Conservation (phyloP, 345 rosid species). For the Salix dunnii region DNA sequence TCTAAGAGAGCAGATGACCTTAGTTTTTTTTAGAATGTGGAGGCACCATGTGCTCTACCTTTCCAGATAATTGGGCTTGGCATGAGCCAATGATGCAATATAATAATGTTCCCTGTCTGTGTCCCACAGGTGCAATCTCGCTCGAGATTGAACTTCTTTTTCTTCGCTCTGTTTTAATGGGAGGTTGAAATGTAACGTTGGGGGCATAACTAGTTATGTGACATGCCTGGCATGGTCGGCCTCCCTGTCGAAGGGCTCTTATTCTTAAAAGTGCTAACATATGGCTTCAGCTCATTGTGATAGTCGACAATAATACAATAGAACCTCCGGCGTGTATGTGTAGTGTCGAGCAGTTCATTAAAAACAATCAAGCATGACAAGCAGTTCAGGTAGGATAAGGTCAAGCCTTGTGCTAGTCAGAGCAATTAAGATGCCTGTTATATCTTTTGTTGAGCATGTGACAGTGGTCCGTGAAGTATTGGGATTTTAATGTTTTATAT, state of each 20-base stretch:
- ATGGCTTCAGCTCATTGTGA: not conserved
- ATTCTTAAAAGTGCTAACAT: not conserved
- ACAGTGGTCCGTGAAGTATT: conserved; percentile 7
- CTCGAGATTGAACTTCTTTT: not conserved
- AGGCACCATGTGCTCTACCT: conserved; percentile 19
- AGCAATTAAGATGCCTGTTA: not conserved
- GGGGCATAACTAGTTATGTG: conserved; percentile 19
- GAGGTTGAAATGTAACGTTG: conserved; percentile 4
- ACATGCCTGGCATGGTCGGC: conserved; percentile 22
- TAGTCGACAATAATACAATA: not conserved
- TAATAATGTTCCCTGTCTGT: conserved; percentile 29
- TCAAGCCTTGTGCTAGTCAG: not conserved
- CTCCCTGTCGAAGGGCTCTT: conserved; percentile 15
- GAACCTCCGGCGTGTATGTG: not conserved
- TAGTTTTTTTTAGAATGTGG: not conserved
- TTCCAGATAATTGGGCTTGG: conserved; percentile 19
- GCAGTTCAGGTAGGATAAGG: not conserved
- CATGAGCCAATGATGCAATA: conserved; percentile 30
- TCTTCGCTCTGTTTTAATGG: not conserved
- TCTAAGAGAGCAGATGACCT: not conserved
- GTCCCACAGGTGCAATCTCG: conserved; percentile 17
- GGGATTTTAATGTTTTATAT: not conserved
- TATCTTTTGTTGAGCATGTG: not conserved
- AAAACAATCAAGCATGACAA: not conserved
- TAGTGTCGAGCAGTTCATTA: not conserved